A percentile compares a stretch with the other conserved stretches of the same genome.
Conservation (phyloP, 2,329 filamentous ascomycete species). For the Aspergillus bombycis region DNA sequence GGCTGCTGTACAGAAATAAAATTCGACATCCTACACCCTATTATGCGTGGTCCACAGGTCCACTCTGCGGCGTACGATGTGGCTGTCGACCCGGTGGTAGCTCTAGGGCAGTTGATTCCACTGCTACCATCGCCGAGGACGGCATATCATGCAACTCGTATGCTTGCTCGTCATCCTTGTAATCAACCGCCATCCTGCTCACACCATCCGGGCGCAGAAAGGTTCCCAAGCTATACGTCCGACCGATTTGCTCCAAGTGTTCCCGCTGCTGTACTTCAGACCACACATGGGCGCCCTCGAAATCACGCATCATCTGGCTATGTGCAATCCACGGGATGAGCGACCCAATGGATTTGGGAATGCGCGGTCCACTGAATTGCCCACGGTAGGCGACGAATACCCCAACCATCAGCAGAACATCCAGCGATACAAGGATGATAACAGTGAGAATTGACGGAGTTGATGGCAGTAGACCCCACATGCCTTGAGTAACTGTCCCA, state of each 20-base stretch:
- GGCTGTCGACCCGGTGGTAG: too few relatives aligned
- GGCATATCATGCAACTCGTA: neutral
- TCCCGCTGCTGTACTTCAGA: neutral
- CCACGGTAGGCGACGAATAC: neutral
- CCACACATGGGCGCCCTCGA: neutral
- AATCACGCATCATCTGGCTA: conserved; percentile 4
- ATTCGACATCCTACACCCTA: too few relatives aligned
- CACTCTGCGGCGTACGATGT: neutral
- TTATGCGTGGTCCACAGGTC: neutral
- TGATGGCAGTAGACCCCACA: conserved; percentile 7
- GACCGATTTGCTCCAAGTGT: neutral
- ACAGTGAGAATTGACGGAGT: neutral
- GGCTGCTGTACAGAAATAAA: too few relatives aligned
- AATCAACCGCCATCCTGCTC: neutral
- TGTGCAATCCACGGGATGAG: conserved; percentile 8
- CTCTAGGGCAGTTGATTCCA: neutral
- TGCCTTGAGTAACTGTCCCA: neutral
- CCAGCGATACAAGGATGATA: neutral
- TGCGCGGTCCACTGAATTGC: conserved; percentile 1
- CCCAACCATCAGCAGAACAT: neutral
- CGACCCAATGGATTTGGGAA: conserved; percentile 3
- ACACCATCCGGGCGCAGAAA: neutral
- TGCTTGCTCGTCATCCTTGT: neutral
- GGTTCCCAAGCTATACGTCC: neutral
- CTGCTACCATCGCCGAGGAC: neutral